Evolutionary conservation across 345 rosid species (phyloP), one percentile per base, ranked within the genome.

Genomic region (Salix arbutifolia): DNA sequence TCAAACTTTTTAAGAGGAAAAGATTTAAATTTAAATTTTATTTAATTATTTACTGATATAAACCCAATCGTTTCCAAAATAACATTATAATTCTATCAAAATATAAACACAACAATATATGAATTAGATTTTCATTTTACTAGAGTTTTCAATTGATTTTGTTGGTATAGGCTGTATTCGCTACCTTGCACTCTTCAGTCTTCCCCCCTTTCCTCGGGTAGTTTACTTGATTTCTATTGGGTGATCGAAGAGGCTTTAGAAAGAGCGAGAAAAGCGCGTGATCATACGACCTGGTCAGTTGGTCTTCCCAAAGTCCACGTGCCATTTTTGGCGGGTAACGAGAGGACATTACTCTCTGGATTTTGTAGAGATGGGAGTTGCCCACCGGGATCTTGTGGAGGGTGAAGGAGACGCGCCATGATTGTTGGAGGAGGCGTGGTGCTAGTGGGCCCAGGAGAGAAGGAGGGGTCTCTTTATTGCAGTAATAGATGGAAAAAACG

Each of bases 251-350:
- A 52, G 18, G n/a, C 7, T 46, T 5, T n/a, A 26, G n/a, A 21
- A 0, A 3, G 40, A 65, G 62, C 58, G 61, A 19, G 31, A 74
- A 65, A 5, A 30, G 77, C 33, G 77, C 77, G 42, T 74, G 69
- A 74, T 61, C 56, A 28, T 40, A 38, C 21, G 28, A 40, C 58
- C 26, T 9, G 18, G 18, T 46, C 50, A 13, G 50, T 4, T 46
- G 50, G 50, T 26, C 23, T 28, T 50, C 7, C 25, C 74, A 23
- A 50, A 25, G 8, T 28, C 18, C 18, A 25, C 65, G n/a, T 21
- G 50, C 31, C 30, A 38, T 4, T 33, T 72, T 72, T 72, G 50
- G 75, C 67, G 67, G 75, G 74, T 30, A 33, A 25, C 6, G 4
- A 53, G 26, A 10, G 28, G 17, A 14, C 50, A 46, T 46, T 14